A percentile compares a stretch with the other conserved stretches of the same genome.
Evolutionary conservation across 768 basidiomycete species (phyloP).

Genomic region (Agrocybe chaxingu): DNA sequence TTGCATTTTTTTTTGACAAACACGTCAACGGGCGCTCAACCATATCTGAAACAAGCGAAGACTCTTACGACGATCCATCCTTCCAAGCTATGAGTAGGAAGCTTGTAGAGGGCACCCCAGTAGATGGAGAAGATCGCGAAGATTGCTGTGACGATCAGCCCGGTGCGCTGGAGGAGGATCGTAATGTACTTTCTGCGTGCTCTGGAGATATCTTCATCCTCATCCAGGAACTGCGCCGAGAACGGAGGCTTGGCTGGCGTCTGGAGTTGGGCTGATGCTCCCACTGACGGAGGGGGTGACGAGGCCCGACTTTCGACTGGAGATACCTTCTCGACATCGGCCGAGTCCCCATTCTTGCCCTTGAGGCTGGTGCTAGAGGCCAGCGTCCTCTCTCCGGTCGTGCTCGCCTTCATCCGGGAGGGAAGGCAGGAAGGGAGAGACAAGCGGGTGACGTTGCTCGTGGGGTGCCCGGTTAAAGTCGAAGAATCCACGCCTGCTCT

Average conservation of each 20-base stretch:
- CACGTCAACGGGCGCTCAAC: not conserved
- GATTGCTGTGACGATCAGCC: constrained; percentile 39
- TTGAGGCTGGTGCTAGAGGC: too few relatives aligned
- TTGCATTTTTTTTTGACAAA: too few relatives aligned
- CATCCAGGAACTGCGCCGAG: constrained; percentile 20
- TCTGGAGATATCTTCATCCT: constrained; percentile 12
- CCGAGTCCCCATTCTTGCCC: too few relatives aligned
- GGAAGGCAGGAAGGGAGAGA: too few relatives aligned
- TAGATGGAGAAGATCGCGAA: constrained; percentile 49
- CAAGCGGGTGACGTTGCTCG: too few relatives aligned
- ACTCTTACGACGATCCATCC: constrained; percentile 48
- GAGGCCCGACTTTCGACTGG: not conserved
- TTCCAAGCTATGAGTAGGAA: constrained; percentile 36
- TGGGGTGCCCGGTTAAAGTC: too few relatives aligned
- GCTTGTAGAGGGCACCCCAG: constrained; percentile 52
- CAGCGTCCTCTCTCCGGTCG: too few relatives aligned
- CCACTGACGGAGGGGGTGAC: not conserved
- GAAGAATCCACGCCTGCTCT: too few relatives aligned
- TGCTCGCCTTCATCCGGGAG: too few relatives aligned
- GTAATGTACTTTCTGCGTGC: constrained; percentile 39
- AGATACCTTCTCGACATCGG: too few relatives aligned
- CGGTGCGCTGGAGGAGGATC: constrained; percentile 31
- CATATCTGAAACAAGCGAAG: constrained; percentile 3
- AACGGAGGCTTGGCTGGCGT: not conserved
- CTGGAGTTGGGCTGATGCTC: not conserved